Percentiles rank a stretch among this genome's conserved stretches.
phyloP scores from a whole-genome alignment of 2,329 filamentous ascomycete genomes.

The Colletotrichum salicis region DNA sequence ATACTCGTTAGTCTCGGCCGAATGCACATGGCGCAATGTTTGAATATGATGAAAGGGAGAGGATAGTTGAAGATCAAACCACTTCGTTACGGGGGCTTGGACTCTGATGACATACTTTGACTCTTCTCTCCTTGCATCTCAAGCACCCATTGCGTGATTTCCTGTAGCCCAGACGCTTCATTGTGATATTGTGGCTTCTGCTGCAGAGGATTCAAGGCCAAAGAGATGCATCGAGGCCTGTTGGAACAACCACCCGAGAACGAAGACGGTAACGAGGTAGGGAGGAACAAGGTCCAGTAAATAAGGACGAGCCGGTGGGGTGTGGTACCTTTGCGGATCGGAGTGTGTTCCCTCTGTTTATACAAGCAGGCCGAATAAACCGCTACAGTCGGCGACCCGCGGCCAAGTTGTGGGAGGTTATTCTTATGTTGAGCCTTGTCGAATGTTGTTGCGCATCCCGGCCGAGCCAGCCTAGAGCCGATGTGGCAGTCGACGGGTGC shows the following conservation, averaged over 20 bases:
- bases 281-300: conserved; percentile 23
- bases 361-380: conserved; percentile 3
- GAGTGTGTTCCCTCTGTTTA: conserved; percentile 23
- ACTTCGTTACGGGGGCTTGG: no score
- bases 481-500: conserved; percentile 4
- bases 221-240: not conserved
- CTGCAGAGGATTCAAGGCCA: not conserved
- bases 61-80: not conserved
- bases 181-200: conserved; percentile 13
- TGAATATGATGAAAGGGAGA: not conserved
- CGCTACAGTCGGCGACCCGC: not conserved
- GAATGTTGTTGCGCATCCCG: conserved; percentile 8
- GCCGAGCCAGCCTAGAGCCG: conserved; percentile 12
- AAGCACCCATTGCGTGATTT: conserved; percentile 49
- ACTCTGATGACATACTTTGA: conserved; percentile 43
- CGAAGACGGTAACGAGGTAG: conserved; percentile 27
- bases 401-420: conserved; percentile 3
- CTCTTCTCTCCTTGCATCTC: conserved; percentile 48
- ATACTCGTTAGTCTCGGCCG: conserved; percentile 5
- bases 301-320: conserved; percentile 31
- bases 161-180: conserved; percentile 47
- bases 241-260: conserved; percentile 15
- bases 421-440: conserved; percentile 29
- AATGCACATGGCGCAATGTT: not conserved
- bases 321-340: conserved; percentile 4